A percentile compares a stretch with the other conserved stretches of the same genome.
phyloP scores from a whole-genome alignment of 176 grass and related monocot species.

The Rhynchospora pubera region DNA sequence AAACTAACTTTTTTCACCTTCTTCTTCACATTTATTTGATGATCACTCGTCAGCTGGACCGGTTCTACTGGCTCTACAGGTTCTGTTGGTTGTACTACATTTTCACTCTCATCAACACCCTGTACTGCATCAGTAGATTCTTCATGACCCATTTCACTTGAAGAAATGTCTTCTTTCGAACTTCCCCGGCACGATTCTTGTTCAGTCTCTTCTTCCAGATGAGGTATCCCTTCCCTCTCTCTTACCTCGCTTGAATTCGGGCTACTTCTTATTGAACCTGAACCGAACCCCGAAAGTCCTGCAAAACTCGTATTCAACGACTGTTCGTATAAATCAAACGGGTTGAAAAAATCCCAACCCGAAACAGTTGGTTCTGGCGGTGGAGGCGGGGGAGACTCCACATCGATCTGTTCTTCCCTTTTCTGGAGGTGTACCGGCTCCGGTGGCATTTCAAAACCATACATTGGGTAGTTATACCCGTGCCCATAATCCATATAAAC shows the following conservation, averaged over 20 bases:
- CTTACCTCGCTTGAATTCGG: constrained; percentile 82
- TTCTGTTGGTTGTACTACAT: constrained; percentile 5
- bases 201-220: constrained; percentile 89
- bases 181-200: constrained; percentile 52
- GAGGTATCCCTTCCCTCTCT: constrained; percentile 83
- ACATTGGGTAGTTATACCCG: constrained; percentile 49
- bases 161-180: constrained; percentile 34
- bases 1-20: constrained; percentile 38
- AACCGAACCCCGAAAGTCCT: background rate
- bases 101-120: constrained; percentile 25
- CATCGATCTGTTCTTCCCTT: constrained; percentile 8
- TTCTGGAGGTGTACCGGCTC: background rate
- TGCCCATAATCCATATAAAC: constrained; percentile 28
- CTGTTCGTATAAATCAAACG: constrained; percentile 57
- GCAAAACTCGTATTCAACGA: constrained; percentile 26
- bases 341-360: constrained; percentile 81
- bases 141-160: constrained; percentile 26
- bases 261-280: constrained; percentile 51
- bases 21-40: constrained; percentile 25
- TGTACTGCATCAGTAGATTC: constrained; percentile 31
- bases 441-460: constrained; percentile 21
- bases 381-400: constrained; percentile 33
- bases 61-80: constrained; percentile 2
- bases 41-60: background rate
- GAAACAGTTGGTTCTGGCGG: constrained; percentile 39